Percentiles rank a stretch among this genome's conserved stretches.
phyloP scores from a whole-genome alignment of 2,329 filamentous ascomycete species.

The Bipolaris sorokiniana region DNA sequence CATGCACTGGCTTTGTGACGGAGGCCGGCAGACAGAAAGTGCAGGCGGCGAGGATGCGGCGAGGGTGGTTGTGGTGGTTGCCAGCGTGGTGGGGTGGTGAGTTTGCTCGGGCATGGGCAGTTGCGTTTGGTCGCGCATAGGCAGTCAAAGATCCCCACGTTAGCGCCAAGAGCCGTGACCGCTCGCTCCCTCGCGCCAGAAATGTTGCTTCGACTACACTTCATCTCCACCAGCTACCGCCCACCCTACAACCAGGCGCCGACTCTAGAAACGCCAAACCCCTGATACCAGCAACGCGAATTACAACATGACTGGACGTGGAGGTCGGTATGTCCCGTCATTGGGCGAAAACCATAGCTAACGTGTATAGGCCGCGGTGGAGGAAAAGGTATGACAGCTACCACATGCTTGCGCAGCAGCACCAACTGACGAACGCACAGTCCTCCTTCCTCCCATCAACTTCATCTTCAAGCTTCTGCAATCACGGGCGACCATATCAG shows the following conservation, averaged over 20 bases:
- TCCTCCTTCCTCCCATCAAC: constrained; percentile 78
- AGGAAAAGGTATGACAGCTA: constrained; percentile 48
- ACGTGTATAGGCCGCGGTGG: constrained; percentile 59
- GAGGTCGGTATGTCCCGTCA: constrained; percentile 32
- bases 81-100: constrained; percentile 16
- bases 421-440: constrained; percentile 45
- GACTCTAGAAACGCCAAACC: constrained; percentile 7
- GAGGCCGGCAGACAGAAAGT: constrained; percentile 3
- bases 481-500: constrained; percentile 81
- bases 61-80: constrained; percentile 9
- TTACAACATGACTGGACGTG: constrained; percentile 41
- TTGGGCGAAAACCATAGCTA: constrained; percentile 23
- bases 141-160: constrained; percentile 31
- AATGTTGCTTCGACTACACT: constrained; percentile 33
- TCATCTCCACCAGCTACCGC: constrained; percentile 18
- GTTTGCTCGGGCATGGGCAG: constrained; percentile 31
- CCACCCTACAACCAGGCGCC: constrained; percentile 18
- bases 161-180: constrained; percentile 37
- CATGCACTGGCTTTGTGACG: constrained; percentile 28
- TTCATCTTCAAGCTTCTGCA: constrained; percentile 94
- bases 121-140: constrained; percentile 29
- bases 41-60: constrained; percentile 7
- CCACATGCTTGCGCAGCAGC: constrained; percentile 10
- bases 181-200: constrained; percentile 29
- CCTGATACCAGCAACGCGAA: constrained; percentile 8